phyloP scores from a whole-genome alignment of 768 basidiomycete genomes.

The Udeniomyces megalosporus region DNA sequence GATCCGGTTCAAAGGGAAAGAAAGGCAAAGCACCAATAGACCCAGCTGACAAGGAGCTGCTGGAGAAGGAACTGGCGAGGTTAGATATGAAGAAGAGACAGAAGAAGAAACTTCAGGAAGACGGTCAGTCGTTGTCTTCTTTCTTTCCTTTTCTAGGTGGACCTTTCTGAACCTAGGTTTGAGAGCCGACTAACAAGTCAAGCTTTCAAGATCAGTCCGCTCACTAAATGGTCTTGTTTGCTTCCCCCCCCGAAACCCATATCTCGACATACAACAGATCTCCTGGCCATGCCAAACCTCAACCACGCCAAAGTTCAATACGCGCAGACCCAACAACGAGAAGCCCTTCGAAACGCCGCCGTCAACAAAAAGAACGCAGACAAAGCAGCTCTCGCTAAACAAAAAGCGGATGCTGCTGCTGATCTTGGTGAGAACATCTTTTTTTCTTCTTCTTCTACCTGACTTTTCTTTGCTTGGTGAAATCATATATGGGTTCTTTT shows the following conservation, averaged over 20 bases:
- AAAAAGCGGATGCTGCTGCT: constrained; percentile 5
- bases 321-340: constrained; percentile 2
- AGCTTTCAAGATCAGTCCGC: too few species aligned
- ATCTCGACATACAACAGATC: background rate
- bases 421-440: background rate
- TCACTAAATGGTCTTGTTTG: too few species aligned
- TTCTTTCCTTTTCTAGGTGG: background rate
- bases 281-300: background rate
- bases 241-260: constrained; percentile 1
- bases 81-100: constrained; percentile 15
- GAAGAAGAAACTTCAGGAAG: constrained; percentile 9
- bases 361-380: constrained; percentile 10
- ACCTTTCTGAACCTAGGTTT: background rate
- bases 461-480: background rate
- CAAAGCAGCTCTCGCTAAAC: constrained; percentile 11
- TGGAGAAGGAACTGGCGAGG: constrained; percentile 8
- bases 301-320: constrained; percentile 1
- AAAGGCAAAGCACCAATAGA: constrained; percentile 2
- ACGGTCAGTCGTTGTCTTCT: background rate
- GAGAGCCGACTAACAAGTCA: background rate
- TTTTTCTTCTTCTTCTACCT: background rate
- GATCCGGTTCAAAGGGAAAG: constrained; percentile 5
- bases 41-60: background rate
- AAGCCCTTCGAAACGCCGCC: background rate
- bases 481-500: background rate